Evolutionary conservation across 2,329 filamentous ascomycete species (phyloP), one percentile per base, ranked within the genome.

Genomic region (Fusarium sp.): DNA sequence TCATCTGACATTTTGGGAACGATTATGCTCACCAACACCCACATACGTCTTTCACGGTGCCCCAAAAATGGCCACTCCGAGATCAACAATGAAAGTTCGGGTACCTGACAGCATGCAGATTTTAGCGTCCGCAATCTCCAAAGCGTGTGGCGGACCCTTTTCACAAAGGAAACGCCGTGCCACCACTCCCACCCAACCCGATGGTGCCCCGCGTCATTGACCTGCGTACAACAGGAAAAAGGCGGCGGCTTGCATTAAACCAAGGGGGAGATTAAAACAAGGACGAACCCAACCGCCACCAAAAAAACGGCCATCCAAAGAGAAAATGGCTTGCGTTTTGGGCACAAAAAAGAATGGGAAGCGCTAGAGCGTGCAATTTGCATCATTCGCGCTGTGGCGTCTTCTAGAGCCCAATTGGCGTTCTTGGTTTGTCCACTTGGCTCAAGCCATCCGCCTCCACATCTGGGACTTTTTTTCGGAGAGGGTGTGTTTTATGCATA

Each of bases 71-170:
- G 7, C 50, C 47, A 40, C 49, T 40, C 28, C 37, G 24, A 37
- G 19, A 44, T 50, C 52, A 56, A 20, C 48, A 45, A 8, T 28
- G 20, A 17, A 22, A 32, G 13, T 50, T 66, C 65, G 60, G 55
- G 65, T 68, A 68, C 65, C 65, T 68, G 64, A 63, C 39, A 62
- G 64, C 51, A 37, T 67, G 62, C 64, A 67, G 44, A 22, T 47
- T 14, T 49, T 58, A 67, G 65, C 55, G 60, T 53, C 28, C 14
- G 13, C 24, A 35, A 24, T 67, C 28, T 54, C 26, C 26, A 22
- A 22, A 46, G 26, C 22, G 24, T 10, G 33, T 44, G 39, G 39
- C 15, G 24, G 30, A 1, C n/a, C 32, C 44, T 15, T 14, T 30
- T 33, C 39, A 32, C 26, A 53, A 49, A 52, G 50, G 33, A 53